A percentile compares a stretch with the other conserved stretches of the same genome.
These are phyloP conservation scores for Pythium volutum DNA, from an alignment of 352 stramenopile species.

Conservation along the genomic window DNA sequence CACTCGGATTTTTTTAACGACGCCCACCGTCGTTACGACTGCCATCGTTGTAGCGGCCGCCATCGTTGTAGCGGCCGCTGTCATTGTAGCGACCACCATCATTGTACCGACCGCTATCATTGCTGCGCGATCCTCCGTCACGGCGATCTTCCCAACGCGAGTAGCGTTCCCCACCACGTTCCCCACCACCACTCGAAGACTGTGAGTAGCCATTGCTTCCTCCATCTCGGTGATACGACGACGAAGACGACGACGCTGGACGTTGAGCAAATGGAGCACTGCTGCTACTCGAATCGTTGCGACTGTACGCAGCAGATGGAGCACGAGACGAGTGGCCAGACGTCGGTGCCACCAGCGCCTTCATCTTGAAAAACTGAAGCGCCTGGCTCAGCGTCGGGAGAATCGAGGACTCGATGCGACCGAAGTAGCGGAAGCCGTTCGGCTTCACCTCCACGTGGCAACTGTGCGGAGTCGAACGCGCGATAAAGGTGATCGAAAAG, in stretches of 20 bases:
- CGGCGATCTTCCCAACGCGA: constrained; percentile 75
- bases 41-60: constrained; percentile 17
- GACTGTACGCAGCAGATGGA: constrained; percentile 39
- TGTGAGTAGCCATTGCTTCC: constrained; percentile 23
- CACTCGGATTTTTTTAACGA: constrained; percentile 5
- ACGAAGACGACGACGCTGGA: constrained; percentile 24
- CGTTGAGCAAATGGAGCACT: constrained; percentile 63
- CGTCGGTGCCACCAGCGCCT: constrained; percentile 61
- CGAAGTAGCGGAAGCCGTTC: constrained; percentile 83
- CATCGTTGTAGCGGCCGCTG: constrained; percentile 21
- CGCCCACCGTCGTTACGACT: constrained; percentile 14
- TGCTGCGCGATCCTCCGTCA: constrained; percentile 25
- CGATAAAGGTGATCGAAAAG: constrained; percentile 89
- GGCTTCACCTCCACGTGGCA: constrained; percentile 88
- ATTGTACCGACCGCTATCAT: constrained; percentile 23
- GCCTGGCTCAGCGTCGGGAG: constrained; percentile 74
- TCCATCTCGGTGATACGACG: constrained; percentile 28
- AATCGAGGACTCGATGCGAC: constrained; percentile 83
- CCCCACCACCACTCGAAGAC: constrained; percentile 28
- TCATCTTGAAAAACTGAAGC: constrained; percentile 90
- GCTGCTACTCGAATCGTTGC: constrained; percentile 35
- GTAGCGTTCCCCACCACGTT: constrained; percentile 45
- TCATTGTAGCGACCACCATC: constrained; percentile 20
- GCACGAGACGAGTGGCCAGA: constrained; percentile 31
- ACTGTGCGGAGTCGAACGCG: constrained; percentile 75